Base-by-base conservation (phyloP, 1,284 basidiomycete species). In the Meripilus lineatus region DNA sequence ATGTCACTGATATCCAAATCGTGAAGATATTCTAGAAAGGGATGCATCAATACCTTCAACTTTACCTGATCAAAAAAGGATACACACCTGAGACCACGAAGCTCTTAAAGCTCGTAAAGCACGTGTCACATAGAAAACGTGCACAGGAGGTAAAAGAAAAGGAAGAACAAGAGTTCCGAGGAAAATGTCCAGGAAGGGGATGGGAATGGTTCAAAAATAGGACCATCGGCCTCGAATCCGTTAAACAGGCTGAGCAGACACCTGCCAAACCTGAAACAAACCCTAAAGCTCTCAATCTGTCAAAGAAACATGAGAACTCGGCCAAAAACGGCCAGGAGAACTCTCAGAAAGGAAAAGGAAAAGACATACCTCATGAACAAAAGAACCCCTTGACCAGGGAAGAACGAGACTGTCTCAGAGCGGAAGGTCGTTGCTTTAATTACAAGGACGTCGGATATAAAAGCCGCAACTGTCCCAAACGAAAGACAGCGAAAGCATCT, bases 1-100 rank as follows among this genome's bases (percentile, higher is more conserved):
- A 56, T 30, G 48, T 56, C 0, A 45, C 42, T 0, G 42, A 56
- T 18, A 32, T 45, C 6, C 47, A 51, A 38, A 18, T 55, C 1
- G 42, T 50, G 1, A 47, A 51, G 22, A 48, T 51, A 4, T 53
- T 55, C 46, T 55, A 50, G 51, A 25, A 36, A 13, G 53, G 51
- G 3, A 5, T 55, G 30, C 40, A 49, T 8, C 32, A 26, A 6
- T 38, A 51, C 22, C 30, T 55, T 1, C 32, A 47, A 3, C 20
- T 48, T 44, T 15, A 41, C 47, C 37, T 49, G 37, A 32, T 49
- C 42, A 40, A 45, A 24, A 32, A 34, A 18, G 44, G 40, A 38
- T 14, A 36, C 13, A 33, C 7, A 7, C 6, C 26, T n/a, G 40
- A n/a, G n/a, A n/a, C n/a, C n/a, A n/a, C n/a, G n/a, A n/a, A n/a